Percentiles rank a stretch among this genome's conserved stretches.
Conservation (phyloP, 2,329 filamentous ascomycete species). For the Ciborinia camelliae region DNA sequence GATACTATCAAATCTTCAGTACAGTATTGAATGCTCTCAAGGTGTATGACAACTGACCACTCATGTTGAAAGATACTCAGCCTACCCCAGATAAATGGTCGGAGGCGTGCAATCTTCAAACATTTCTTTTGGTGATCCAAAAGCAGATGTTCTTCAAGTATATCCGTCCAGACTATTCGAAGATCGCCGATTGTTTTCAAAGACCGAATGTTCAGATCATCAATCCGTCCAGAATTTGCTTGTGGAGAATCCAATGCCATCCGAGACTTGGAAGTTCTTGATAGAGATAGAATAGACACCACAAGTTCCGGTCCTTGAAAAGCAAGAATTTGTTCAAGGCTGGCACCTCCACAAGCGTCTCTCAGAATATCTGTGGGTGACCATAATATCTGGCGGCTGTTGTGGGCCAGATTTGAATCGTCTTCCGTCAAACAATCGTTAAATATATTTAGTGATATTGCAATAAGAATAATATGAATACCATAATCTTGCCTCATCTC, state of each 20-base stretch:
- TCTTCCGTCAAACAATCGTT: conserved; percentile 2
- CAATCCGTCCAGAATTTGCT: not conserved
- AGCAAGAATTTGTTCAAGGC: conserved; percentile 4
- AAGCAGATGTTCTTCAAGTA: not conserved
- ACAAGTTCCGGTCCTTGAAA: not conserved
- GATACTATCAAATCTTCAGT: not conserved
- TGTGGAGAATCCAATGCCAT: not conserved
- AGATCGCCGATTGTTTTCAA: not conserved
- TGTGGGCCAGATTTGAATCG: not conserved
- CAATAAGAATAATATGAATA: not conserved
- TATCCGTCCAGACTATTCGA: conserved; percentile 3
- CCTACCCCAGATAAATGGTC: not conserved
- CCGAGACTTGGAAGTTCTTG: not conserved
- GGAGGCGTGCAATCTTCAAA: not conserved
- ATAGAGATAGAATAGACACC: not conserved
- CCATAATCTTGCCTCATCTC: not conserved
- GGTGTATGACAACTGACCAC: not conserved
- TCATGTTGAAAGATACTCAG: not conserved
- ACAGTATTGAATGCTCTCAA: not conserved
- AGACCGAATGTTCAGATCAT: not conserved
- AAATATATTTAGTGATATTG: not conserved
- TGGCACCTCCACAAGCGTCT: not conserved
- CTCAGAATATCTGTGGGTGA: not conserved
- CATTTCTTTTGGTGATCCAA: not conserved
- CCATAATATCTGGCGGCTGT: not conserved